A percentile compares a stretch with the other conserved stretches of the same genome.
Evolutionary conservation across 2,329 filamentous ascomycete genomes (phyloP).

Genomic region (Cadophora malorum): DNA sequence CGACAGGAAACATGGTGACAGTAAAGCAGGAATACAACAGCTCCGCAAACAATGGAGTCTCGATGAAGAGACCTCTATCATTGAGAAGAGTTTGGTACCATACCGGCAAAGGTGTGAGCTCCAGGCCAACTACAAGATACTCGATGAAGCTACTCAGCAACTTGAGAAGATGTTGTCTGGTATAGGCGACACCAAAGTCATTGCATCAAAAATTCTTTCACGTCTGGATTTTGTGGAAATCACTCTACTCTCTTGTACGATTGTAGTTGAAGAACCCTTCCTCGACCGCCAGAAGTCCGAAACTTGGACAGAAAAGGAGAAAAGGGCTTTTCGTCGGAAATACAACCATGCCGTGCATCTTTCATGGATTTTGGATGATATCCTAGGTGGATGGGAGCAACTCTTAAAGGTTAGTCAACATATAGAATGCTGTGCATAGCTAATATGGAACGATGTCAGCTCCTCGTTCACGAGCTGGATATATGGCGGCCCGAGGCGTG

Average conservation of each 20-base stretch:
- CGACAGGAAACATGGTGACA: not conserved
- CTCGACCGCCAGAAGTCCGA: slow-evolving; percentile 2
- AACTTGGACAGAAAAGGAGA: not conserved
- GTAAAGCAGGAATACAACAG: not conserved
- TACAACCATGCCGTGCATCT: not conserved
- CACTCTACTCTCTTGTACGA: slow-evolving; percentile 17
- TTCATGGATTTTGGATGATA: slow-evolving; percentile 10
- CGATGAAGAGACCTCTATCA: not conserved
- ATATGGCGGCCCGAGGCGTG: slow-evolving; percentile 12
- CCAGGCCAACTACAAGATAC: slow-evolving; percentile 4
- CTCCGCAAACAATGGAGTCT: not conserved
- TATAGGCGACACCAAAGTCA: not conserved
- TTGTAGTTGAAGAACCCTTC: not conserved
- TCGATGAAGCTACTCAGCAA: slow-evolving; percentile 14
- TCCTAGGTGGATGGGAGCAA: slow-evolving; percentile 17
- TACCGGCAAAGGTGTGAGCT: not conserved
- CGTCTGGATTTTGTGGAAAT: not conserved
- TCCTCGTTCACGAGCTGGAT: slow-evolving; percentile 8
- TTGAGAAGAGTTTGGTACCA: not conserved
- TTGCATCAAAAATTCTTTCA: slow-evolving; percentile 13
- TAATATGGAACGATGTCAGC: slow-evolving; percentile 4
- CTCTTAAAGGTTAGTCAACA: slow-evolving; percentile 16
- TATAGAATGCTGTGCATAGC: slow-evolving; percentile 5
- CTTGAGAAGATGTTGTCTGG: slow-evolving; percentile 18
- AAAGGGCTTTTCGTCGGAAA: slow-evolving; percentile 10